These are phyloP conservation scores for Barbarea vulgaris DNA, from an alignment of 345 rosid species.

Conservation along the genomic window DNA sequence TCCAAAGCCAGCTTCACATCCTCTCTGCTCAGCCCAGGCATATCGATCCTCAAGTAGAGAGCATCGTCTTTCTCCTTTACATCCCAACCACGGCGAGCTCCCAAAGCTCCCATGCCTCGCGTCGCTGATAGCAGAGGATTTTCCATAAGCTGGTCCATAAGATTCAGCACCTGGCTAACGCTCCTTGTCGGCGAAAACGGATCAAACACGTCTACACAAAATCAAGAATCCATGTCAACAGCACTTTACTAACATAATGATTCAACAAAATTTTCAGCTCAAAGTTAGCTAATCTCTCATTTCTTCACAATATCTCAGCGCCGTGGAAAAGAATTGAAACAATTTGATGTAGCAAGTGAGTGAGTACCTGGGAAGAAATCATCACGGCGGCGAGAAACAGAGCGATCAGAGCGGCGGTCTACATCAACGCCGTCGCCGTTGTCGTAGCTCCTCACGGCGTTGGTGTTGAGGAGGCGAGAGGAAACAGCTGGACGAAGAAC, in stretches of 20 bases:
- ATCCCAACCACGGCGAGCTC: constrained; percentile 52
- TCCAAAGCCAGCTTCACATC: constrained; percentile 62
- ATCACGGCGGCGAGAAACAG: constrained; percentile 46
- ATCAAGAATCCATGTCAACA: neutral
- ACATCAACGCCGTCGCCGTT: constrained; percentile 32
- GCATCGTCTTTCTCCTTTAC: constrained; percentile 55
- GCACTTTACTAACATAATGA: too few species aligned
- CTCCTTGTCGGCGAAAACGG: constrained; percentile 71
- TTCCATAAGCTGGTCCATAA: constrained; percentile 63
- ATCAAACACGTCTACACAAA: constrained; percentile 49
- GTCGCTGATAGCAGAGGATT: constrained; percentile 48
- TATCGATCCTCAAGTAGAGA: constrained; percentile 46
- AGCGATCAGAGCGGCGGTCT: constrained; percentile 34
- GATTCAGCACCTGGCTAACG: constrained; percentile 63
- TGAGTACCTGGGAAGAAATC: constrained; percentile 50
- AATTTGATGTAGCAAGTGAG: neutral
- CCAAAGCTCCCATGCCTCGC: constrained; percentile 44
- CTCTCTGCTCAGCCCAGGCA: constrained; percentile 66
- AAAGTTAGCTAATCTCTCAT: neutral
- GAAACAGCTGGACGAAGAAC: constrained; percentile 26
- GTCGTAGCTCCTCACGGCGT: constrained; percentile 40
- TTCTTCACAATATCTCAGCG: neutral
- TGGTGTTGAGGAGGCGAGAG: constrained; percentile 50
- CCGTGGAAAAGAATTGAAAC: neutral
- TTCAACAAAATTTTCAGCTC: neutral